Evolutionary conservation across 2,329 filamentous ascomycete species (phyloP), one percentile per base, ranked within the genome.

Genomic region (Fusarium pseudoanthophilum): DNA sequence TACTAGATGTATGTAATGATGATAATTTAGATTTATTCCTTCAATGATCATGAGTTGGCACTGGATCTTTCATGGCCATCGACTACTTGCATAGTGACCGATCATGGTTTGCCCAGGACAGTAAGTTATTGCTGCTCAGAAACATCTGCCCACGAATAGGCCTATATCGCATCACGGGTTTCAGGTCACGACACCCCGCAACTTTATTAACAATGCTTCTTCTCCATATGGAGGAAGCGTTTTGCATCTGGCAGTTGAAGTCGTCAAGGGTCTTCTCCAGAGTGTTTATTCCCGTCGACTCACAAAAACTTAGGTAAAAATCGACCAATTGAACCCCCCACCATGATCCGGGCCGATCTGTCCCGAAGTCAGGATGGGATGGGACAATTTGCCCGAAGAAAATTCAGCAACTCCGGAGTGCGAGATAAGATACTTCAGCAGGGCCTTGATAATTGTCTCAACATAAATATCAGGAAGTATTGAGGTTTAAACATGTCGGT

Each of bases 381-480:
- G 43, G 49, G 48, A 71, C 40, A 72, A 71, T 64, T 68, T 56
- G 63, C 43, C 55, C 52, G 46, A 40, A 60, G 59, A 60, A 69
- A 74, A 74, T 65, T 63, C 64, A 60, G 53, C 70, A 55, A 60
- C 40, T 64, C 69, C 24, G 53, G 48, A 52, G 63, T 36, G 43
- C 46, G 40, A 61, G 60, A 66, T 55, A 72, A 63, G 48, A 72
- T 74, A 72, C 71, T 69, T 69, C 21, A 61, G 57, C 21, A 61
- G 52, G 30, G 39, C 64, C 52, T 68, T 42, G 51, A 56, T 69
- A 74, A 74, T 74, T 74, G 48, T 74, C 71, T 74, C 72, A 73
- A 74, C 72, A 72, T 60, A 74, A 69, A 69, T 60, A 57, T 69
- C 64, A 72, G 60, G 37, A 60, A 69, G 64, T 72, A 64, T 30